These are phyloP conservation scores for Melampsora abietis-canadensis DNA, from an alignment of 1,284 basidiomycete genomes.

Conservation along the genomic window DNA sequence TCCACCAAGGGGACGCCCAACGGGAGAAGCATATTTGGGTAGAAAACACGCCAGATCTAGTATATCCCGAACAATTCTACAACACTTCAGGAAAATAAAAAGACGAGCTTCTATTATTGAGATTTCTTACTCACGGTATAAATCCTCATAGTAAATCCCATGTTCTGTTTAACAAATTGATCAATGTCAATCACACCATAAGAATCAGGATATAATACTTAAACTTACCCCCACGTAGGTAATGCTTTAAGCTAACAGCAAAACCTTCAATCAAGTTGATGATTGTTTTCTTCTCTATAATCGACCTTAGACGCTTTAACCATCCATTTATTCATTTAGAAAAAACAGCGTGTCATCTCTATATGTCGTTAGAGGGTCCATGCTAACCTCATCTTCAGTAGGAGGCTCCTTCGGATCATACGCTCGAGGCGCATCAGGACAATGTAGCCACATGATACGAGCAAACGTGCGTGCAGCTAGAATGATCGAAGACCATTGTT, in stretches of 20 bases:
- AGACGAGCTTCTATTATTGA: too few relatives aligned
- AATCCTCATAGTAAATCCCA: constrained; percentile 21
- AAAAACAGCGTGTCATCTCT: too few relatives aligned
- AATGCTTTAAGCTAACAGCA: constrained; percentile 20
- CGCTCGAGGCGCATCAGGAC: constrained; percentile 8
- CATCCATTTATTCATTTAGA: not conserved
- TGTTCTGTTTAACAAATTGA: not conserved
- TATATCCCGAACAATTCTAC: too few relatives aligned
- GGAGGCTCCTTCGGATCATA: not conserved
- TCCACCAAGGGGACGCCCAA: constrained; percentile 3
- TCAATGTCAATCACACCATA: too few relatives aligned
- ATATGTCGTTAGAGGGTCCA: not conserved
- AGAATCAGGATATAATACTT: too few relatives aligned
- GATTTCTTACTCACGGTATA: constrained; percentile 6
- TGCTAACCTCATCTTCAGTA: not conserved
- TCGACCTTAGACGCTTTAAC: not conserved
- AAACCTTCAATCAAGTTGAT: constrained; percentile 12
- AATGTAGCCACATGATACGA: constrained; percentile 28
- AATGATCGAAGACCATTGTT: constrained; percentile 35
- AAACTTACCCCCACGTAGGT: constrained; percentile 12
- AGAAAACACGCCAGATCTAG: constrained; percentile 39
- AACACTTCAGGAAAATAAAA: too few relatives aligned
- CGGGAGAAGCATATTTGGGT: constrained; percentile 22
- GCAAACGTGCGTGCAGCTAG: constrained; percentile 20
- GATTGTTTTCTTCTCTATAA: constrained; percentile 22